Base-by-base conservation (phyloP, 352 stramenopile species). In the Globisporangium radiosum region DNA sequence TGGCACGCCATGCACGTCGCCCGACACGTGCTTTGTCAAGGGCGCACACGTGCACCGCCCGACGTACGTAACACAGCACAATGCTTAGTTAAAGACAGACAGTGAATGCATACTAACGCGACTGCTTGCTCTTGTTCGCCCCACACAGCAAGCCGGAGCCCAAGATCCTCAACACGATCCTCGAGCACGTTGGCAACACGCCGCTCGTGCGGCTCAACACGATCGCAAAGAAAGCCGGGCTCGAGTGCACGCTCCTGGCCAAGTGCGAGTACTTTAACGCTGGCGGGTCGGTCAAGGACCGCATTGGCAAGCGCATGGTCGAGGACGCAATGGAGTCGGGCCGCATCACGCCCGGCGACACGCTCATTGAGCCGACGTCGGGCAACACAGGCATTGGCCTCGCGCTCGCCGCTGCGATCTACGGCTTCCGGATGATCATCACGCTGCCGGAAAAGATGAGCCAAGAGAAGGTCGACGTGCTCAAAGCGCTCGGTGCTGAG, bases 261-360 rank as follows among this genome's bases (percentile, higher is more conserved):
- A 98, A 99, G 71, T 98, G 91, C 72, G 95, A 99, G 75, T 98
- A 97, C 68, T 98, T 98, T 69, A 98, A 98, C 67, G 85, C 92
- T 14, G 89, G 91, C 40, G 88, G 88, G 15, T 96, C 84, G 47
- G 87, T 78, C 25, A 98, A 98, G 74, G 84, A 95, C 65, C 76
- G 87, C 13, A 97, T 98, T 51, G 93, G 76, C 33, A 81, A 85
- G 63, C 83, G 86, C 58, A 97, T 98, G 89, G 74, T 98, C 15
- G 81, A 97, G 59, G 91, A 98, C 59, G 94, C 96, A 13, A 95
- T 99, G 70, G 71, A 73, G 10, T 70, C 70, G 6, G 95, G 95
- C 7, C 72, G 78, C n/a, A 97, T 99, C 56, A 96, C 96, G 57
- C 83, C 87, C 5, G 96, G 95, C 8, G 91, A 98, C 64, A 98